Base-by-base conservation (phyloP, 73 alveolate species). In the Symbiodinium natans region DNA sequence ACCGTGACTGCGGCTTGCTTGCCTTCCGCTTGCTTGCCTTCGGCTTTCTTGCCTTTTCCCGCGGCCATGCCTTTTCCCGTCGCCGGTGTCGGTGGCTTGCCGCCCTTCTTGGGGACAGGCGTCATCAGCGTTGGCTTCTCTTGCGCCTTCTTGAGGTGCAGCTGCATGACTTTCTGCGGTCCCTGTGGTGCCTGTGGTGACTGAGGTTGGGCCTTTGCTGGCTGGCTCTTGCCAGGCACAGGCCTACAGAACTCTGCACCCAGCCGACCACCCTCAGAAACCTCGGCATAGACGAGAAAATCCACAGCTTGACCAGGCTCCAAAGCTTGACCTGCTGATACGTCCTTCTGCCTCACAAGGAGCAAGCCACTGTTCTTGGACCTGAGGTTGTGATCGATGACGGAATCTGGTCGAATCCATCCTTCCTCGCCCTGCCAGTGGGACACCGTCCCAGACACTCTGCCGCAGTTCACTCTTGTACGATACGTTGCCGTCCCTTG, bases 241-340 rank as follows among this genome's bases (percentile, higher is more conserved):
- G 36, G 48, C 68, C 95, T 86, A 33, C 95, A 89, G 38, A 63
- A 89, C 71, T 89, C 95, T 15, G 95, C 95, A 29, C 95, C 86
- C 36, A 89, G 29, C 5, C 95, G 95, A 27, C 95, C 95, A 17
- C 95, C 95, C 41, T 39, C 71, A 7, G 43, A 42, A 43, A 25
- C 75, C 13, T 56, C 83, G 87, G 95, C 38, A 25, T 89, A 89
- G 46, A 89, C 95, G 74, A 89, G 34, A 39, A 89, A 89, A 33
- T 89, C 95, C 86, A 89, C 95, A 19, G 39, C 54, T 25, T 39
- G 41, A 52, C 93, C 93, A 36, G 95, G 86, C 82, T 59, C 38
- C 54, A 89, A 40, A 36, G 46, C 41, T 36, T 59, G 87, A 9
- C 86, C 86, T 11, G 85, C 71, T 1, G 56, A 83, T 63, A 89